Evolutionary conservation across 2,329 filamentous ascomycete genomes (phyloP), one percentile per base, ranked within the genome.

Genomic region (Stagonosporopsis chrysanthemi): DNA sequence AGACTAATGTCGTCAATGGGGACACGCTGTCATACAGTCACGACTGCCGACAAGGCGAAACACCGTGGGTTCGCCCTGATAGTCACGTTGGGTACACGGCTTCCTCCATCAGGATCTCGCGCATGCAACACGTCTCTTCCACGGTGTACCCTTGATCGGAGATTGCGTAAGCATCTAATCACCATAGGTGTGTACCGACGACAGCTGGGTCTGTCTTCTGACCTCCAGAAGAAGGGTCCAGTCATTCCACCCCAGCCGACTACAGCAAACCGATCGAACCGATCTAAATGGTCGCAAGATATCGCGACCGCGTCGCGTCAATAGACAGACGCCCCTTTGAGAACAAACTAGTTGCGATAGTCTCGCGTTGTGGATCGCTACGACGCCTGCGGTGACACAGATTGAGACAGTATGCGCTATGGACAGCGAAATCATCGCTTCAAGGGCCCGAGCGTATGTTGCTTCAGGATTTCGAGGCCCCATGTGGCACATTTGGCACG

Each of bases 401-500:
- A 33, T 52, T 40, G 43, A 52, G 54, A 49, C 43, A 52, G 23
- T 28, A 4, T 52, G 43, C 19, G 31, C 39, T 24, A 28, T 52
- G 43, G 14, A 33, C 31, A 14, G 14, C 31, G 14, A 47, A 52
- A 15, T 35, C 48, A 52, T 57, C 15, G 38, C 42, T 28, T 44
- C 42, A n/a, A 28, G 29, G 24, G 24, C 54, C 38, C 31, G 43
- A 24, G 29, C 35, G 28, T 19, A 15, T 33, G 48, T 47, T 40
- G 31, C 45, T 47, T 42, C 42, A 39, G 31, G 19, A 48, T 22
- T 15, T 38, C 17, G 39, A 35, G 23, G 26, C 17, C 31, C 43
- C 49, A 49, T 52, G 54, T 57, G 54, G 54, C 33, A 43, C 43
- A 26, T 57, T 36, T 45, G 38, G 47, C 48, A 52, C 54, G 43